Base-by-base conservation (phyloP, 2,329 filamentous ascomycete species). In the Amauroascus verrucosus region DNA sequence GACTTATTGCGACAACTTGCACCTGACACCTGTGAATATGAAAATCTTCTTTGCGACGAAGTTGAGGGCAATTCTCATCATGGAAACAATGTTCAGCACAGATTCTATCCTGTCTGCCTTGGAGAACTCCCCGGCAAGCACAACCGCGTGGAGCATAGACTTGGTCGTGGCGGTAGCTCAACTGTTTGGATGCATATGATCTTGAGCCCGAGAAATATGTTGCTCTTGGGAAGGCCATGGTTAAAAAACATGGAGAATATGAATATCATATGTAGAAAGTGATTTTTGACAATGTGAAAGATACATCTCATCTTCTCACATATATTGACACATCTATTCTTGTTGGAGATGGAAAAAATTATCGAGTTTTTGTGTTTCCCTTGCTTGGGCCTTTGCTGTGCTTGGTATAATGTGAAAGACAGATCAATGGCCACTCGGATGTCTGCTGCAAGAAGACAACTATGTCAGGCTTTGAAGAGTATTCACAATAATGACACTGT, bases 401-500 rank as follows among this genome's bases (percentile, higher is more conserved):
- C 35, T n/a, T 38, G 35, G 35, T 38, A 38, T 38, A 38, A 38
- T 38, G 35, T 61, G 38, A 46, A 16, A 46, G 55, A 45, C 30
- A 54, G 55, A 48, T 43, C 60, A 30, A 60, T 62, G 38, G 56
- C n/a, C 55, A 59, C 56, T 58, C 59, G 59, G 37, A 65, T 65
- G 61, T 64, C 58, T 40, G 61, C 63, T 41, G 62, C 62, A n/a
- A n/a, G n/a, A 51, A 58, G 46, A 35, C 60, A 65, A 59, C 59
- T 64, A 54, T 49, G 64, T 33, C 51, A 59, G 56, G 58, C 59
- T 3, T 49, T 63, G 45, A 59, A 59, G 51, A 47, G 24, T 47
- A n/a, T n/a, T n/a, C n/a, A n/a, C n/a, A n/a, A n/a, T n/a, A n/a
- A n/a, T n/a, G n/a, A n/a, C n/a, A n/a, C n/a, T n/a, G n/a, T n/a